Base-by-base conservation (phyloP, 1,139 yeast species). In the Hyphopichia wangnamkhiaoensis region DNA sequence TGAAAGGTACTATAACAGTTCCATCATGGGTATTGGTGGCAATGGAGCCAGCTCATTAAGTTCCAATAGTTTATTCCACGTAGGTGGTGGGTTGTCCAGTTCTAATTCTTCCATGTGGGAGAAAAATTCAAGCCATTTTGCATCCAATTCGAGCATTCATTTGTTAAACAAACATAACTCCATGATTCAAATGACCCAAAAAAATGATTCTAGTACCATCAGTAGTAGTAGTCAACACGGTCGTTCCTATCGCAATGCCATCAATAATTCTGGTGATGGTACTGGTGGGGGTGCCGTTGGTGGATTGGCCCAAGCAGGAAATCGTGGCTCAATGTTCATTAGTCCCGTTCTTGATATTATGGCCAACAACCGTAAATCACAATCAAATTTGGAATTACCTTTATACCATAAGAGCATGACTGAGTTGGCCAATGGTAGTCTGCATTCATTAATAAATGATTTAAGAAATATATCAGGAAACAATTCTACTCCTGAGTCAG, bases 291-390 rank as follows among this genome's bases (percentile, higher is more conserved):
- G 21, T 7, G 15, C 19, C 18, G 26, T 18, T 21, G 20, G 18
- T 2, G 24, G 24, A 7, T 12, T 19, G 15, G 6, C 13, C 10
- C 12, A n/a, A 14, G 48, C 46, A 31, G 46, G 51, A 32, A 52
- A 50, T 33, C 43, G 66, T 37, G 61, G 61, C 10, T 63, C 70
- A 28, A 65, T 67, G 72, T 65, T 63, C 38, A 52, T 66, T 35
- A 65, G 70, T 49, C 73, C 73, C 4, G 58, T 61, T 5, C 41
- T 54, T 35, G 64, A 60, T 25, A 37, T 53, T 19, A 49, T 54
- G 56, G 39, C 41, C 31, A 28, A 38, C 14, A 25, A 33, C 21
- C 31, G 21, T 33, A 36, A 15, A 32, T 37, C 17, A 31, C 31
- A 33, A 18, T 47, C 55, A 3, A 54, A 50, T 17, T 45, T 53